phyloP scores from a whole-genome alignment of 306 rosid genomes.

The Pyrus communis region DNA sequence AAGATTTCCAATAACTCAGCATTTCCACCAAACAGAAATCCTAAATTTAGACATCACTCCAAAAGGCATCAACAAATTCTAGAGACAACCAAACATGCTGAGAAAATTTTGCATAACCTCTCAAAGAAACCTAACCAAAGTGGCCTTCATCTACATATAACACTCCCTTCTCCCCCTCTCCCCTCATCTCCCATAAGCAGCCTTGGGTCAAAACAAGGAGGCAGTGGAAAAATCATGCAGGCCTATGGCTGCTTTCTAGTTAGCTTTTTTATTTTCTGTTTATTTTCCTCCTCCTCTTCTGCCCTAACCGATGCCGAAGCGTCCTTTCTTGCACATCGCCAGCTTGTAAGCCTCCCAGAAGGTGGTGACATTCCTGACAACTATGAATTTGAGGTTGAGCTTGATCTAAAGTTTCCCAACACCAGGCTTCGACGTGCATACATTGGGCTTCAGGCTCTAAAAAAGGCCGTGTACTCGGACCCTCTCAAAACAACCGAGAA shows the following conservation, averaged over 20 bases:
- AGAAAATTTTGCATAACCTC: conserved; percentile 18
- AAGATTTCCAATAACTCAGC: background rate
- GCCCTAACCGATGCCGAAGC: conserved; percentile 22
- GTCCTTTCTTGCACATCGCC: conserved; percentile 16
- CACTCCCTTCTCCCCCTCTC: background rate
- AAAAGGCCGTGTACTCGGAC: conserved; percentile 16
- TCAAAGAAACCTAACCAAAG: background rate
- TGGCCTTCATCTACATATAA: background rate
- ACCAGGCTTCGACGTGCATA: conserved; percentile 27
- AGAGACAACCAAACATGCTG: background rate
- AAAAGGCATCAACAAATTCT: background rate
- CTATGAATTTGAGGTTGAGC: conserved; percentile 7
- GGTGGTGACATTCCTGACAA: conserved; percentile 16
- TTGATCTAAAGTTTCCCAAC: conserved; percentile 9
- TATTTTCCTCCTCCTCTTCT: background rate
- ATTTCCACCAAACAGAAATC: background rate
- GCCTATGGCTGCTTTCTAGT: conserved; percentile 17
- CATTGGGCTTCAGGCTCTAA: conserved; percentile 33
- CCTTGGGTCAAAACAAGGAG: conserved; percentile 35
- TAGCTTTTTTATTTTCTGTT: background rate
- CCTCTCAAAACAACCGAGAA: conserved; percentile 13
- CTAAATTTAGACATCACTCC: background rate
- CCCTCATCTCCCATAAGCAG: conserved; percentile 4
- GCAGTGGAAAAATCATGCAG: conserved; percentile 25
- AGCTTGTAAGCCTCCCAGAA: conserved; percentile 7